phyloP scores from a whole-genome alignment of 176 grass and related monocot genomes.

The Triticum monococcum region DNA sequence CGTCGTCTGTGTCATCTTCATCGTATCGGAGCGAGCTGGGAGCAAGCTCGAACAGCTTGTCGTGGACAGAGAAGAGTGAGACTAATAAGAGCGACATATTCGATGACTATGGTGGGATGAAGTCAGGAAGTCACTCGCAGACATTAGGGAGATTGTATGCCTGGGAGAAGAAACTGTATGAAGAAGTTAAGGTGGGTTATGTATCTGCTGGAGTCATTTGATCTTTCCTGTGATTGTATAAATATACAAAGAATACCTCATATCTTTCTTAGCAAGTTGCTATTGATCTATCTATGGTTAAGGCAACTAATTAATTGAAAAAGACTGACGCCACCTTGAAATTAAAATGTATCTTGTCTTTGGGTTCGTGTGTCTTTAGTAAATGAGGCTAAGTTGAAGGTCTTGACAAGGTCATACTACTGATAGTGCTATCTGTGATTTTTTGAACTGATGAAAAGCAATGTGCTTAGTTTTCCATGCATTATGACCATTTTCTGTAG shows the following conservation, averaged over 20 bases:
- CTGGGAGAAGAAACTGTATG: slow-evolving; percentile 97
- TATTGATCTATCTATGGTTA: background rate
- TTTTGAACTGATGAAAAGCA: background rate
- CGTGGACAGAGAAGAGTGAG: slow-evolving; percentile 75
- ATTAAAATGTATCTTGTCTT: background rate
- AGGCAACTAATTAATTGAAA: background rate
- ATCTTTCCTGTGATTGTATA: background rate
- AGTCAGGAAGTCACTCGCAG: slow-evolving; percentile 85
- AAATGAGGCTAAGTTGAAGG: background rate
- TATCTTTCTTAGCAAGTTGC: background rate
- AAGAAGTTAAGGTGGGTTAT: slow-evolving; percentile 89
- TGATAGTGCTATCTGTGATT: background rate
- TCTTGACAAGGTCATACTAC: background rate
- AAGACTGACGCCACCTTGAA: background rate
- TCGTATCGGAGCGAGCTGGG: slow-evolving; percentile 65
- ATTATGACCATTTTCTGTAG: background rate
- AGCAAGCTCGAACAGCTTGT: slow-evolving; percentile 60
- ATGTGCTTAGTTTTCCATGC: background rate
- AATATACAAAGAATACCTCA: background rate
- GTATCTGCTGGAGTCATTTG: background rate
- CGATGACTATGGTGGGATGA: slow-evolving; percentile 77
- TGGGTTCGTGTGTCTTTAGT: background rate
- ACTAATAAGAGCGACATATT: slow-evolving; percentile 72
- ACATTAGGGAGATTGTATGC: slow-evolving; percentile 87
- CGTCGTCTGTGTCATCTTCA: slow-evolving; percentile 82